Evolutionary conservation across 257 asterid genomes (phyloP), one percentile per base, ranked within the genome.

Genomic region (Leonotis leonurus): DNA sequence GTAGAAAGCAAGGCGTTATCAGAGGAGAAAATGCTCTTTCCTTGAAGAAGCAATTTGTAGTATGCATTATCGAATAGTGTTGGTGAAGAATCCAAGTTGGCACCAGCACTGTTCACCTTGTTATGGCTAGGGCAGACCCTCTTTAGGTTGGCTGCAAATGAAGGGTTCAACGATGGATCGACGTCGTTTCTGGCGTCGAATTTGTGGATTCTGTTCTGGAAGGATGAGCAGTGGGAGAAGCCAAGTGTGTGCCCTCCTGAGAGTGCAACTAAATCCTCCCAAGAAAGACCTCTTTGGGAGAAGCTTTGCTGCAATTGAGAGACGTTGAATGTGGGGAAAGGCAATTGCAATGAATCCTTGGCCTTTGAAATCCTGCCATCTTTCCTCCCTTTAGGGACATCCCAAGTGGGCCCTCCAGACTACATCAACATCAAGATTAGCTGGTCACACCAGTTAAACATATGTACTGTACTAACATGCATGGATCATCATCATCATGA

Each of bases 211-310:
- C 96, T 76, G 68, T 87, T 90, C 57, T 88, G 87, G 86, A 90
- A 87, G 8, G 96, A 90, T 21, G 88, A 83, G 37, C 96, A 90
- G 50, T 85, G 96, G 61, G 97, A 78, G 77, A 90, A 90, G 6
- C 96, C 97, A 0, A 87, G 83, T 3, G 94, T 90, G 70, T 90
- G 97, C 3, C 96, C 97, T 75, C 97, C 96, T 70, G 97, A 84
- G 48, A 86, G 95, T 53, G 94, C 83, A 1, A 86, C 97, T 56
- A 89, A 63, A 63, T 89, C 92, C 13, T 80, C 74, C 72, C 68
- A 18, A 3, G 90, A 79, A 65, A 86, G 94, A 37, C 94, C 95
- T 84, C 92, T 86, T n/a, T 82, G 89, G 33, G 83, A 70, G 78
- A 89, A 86, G 82, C 85, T 86, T 53, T 86, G 86, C 16, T 75